phyloP scores from a whole-genome alignment of 768 basidiomycete genomes.

The Hemileccinum rubropunctum region DNA sequence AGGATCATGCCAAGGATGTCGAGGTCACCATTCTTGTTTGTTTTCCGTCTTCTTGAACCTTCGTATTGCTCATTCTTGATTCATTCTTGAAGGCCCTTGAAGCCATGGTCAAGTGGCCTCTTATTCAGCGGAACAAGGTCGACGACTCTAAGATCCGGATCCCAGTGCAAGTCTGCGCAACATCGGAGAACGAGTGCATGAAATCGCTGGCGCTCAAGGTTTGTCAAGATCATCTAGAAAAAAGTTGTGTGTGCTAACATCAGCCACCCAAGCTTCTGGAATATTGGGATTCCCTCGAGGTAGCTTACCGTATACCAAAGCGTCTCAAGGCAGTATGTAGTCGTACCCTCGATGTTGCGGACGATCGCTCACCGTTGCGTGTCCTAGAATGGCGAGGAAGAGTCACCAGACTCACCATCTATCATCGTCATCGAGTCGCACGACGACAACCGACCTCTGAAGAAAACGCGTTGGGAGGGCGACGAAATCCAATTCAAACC shows the following conservation, averaged over 20 bases:
- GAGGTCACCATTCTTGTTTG: conserved; percentile 73
- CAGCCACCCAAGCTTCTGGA: conserved; percentile 56
- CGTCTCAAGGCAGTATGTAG: conserved; percentile 43
- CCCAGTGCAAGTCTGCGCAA: conserved; percentile 54
- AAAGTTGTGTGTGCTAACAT: not conserved
- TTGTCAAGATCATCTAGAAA: conserved; percentile 7
- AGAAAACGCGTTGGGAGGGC: conserved; percentile 31
- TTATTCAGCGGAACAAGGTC: conserved; percentile 86
- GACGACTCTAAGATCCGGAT: conserved; percentile 75
- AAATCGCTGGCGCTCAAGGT: conserved; percentile 65
- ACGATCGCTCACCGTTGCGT: not conserved
- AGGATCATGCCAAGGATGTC: conserved; percentile 67
- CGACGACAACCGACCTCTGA: conserved; percentile 31
- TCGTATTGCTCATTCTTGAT: not conserved
- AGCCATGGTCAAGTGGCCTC: conserved; percentile 74
- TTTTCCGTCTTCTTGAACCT: conserved; percentile 5
- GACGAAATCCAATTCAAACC: conserved; percentile 23
- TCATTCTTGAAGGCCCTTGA: conserved; percentile 49
- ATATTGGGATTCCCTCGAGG: conserved; percentile 74
- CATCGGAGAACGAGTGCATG: conserved; percentile 55
- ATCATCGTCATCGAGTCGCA: conserved; percentile 20
- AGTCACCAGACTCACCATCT: conserved; percentile 15
- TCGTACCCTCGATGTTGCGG: not conserved
- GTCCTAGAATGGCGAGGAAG: conserved; percentile 32
- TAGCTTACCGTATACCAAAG: conserved; percentile 88